phyloP scores from a whole-genome alignment of 768 basidiomycete genomes.

The Hygrophoropsis aurantiaca region DNA sequence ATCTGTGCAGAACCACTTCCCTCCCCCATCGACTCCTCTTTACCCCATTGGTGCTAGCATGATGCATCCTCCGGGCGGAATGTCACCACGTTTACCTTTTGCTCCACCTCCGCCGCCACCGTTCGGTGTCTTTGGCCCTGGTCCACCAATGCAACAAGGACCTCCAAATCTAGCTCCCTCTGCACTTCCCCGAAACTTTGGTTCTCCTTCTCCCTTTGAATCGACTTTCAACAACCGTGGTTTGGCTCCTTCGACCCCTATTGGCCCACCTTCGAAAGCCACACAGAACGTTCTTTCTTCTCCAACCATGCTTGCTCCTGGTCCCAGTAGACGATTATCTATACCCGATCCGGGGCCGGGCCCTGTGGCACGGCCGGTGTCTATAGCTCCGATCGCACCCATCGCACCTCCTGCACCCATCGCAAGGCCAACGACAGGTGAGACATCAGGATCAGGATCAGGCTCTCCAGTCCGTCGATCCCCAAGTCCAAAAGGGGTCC shows the following conservation, averaged over 20 bases:
- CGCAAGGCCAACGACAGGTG: conserved; percentile 44
- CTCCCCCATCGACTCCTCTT: conserved; percentile 47
- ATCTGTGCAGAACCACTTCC: conserved; percentile 34
- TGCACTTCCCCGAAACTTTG: conserved; percentile 54
- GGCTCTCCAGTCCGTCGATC: conserved; percentile 56
- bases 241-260: conserved; percentile 45
- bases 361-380: conserved; percentile 52
- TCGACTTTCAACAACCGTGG: conserved; percentile 41
- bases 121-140: conserved; percentile 48
- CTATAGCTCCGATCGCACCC: conserved; percentile 31
- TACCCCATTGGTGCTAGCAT: conserved; percentile 44
- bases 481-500: conserved; percentile 60
- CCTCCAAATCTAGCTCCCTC: conserved; percentile 53
- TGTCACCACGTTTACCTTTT: conserved; percentile 56
- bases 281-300: conserved; percentile 36
- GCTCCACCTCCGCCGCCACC: conserved; percentile 44
- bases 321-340: conserved; percentile 48
- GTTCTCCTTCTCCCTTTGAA: conserved; percentile 53
- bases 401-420: conserved; percentile 72
- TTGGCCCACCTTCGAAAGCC: conserved; percentile 51
- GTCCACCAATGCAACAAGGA: conserved; percentile 44
- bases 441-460: conserved; percentile 51
- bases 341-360: conserved; percentile 48
- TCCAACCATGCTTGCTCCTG: conserved; percentile 43
- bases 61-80: conserved; percentile 39